A percentile compares a stretch with the other conserved stretches of the same genome.
phyloP scores from a whole-genome alignment of 2,329 filamentous ascomycete species.

The Colletotrichum caudatum region DNA sequence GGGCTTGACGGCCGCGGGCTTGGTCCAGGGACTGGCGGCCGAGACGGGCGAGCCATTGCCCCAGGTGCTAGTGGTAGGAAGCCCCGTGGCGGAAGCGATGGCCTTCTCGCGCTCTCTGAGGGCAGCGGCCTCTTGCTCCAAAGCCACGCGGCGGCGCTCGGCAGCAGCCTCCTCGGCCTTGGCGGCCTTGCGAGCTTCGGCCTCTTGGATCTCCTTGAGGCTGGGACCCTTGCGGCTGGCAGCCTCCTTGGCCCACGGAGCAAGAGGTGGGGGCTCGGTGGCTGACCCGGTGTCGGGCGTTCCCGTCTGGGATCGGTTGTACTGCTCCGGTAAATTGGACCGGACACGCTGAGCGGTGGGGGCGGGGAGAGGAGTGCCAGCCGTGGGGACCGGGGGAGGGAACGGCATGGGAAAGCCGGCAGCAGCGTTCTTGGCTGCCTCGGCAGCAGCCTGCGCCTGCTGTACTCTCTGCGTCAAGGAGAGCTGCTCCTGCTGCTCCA shows the following conservation, averaged over 20 bases:
- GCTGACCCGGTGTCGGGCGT: slow-evolving; percentile 72
- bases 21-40: slow-evolving; percentile 74
- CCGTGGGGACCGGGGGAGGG: slow-evolving; percentile 77
- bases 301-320: slow-evolving; percentile 78
- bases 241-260: slow-evolving; percentile 93
- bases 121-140: slow-evolving; percentile 81
- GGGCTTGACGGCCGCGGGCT: slow-evolving; percentile 66
- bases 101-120: slow-evolving; percentile 71
- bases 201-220: slow-evolving; percentile 95
- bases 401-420: slow-evolving; percentile 81
- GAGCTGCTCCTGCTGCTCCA: slow-evolving; percentile 53
- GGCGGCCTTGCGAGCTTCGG: slow-evolving; percentile 92
- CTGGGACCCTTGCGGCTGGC: slow-evolving; percentile 87
- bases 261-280: slow-evolving; percentile 75
- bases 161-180: slow-evolving; percentile 86
- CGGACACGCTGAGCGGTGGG: slow-evolving; percentile 87
- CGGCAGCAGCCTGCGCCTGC: slow-evolving; percentile 71
- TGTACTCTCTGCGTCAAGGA: slow-evolving; percentile 88
- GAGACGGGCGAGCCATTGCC: slow-evolving; percentile 80
- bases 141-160: slow-evolving; percentile 79
- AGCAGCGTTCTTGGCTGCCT: slow-evolving; percentile 61
- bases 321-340: slow-evolving; percentile 84
- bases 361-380: slow-evolving; percentile 85
- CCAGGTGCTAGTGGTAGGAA: slow-evolving; percentile 92
- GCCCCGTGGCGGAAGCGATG: slow-evolving; percentile 73